Conservation (phyloP, 495 filamentous ascomycete species). For the Symbiotaphrina buchneri region DNA sequence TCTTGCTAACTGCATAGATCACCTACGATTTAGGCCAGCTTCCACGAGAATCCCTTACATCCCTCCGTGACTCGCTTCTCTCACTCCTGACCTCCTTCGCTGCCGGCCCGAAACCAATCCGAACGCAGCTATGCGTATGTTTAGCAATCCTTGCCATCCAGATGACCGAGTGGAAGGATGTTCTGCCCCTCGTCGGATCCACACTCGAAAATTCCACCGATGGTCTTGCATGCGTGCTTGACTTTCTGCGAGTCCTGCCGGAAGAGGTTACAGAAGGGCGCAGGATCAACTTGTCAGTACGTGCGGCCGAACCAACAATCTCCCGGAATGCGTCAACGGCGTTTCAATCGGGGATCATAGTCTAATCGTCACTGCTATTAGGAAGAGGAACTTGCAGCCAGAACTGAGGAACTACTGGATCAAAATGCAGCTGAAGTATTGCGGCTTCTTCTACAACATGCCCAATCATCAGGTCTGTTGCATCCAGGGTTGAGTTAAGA, state of each 20-base stretch:
- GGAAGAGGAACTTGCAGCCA: conserved; percentile 74
- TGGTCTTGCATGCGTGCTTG: conserved; percentile 64
- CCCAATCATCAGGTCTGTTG: conserved; percentile 65
- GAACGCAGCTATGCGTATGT: conserved; percentile 88
- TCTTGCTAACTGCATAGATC: conserved; percentile 30
- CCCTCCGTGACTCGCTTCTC: conserved; percentile 64
- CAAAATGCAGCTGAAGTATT: conserved; percentile 79
- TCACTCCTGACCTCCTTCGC: conserved; percentile 55
- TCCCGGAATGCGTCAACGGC: conserved; percentile 8
- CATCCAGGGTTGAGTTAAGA: neutral
- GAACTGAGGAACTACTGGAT: conserved; percentile 72
- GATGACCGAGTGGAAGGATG: conserved; percentile 91
- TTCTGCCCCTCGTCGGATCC: conserved; percentile 56
- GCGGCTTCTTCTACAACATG: conserved; percentile 63
- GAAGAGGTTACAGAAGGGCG: conserved; percentile 98
- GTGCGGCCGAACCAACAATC: conserved; percentile 33
- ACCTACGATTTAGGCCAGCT: conserved; percentile 74
- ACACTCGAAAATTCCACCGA: conserved; percentile 55
- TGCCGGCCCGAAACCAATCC: conserved; percentile 68
- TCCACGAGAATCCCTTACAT: conserved; percentile 43
- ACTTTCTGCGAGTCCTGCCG: conserved; percentile 87
- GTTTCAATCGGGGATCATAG: conserved; percentile 11
- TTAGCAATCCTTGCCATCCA: conserved; percentile 87
- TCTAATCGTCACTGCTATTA: conserved; percentile 27
- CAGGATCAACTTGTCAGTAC: conserved; percentile 94